These are phyloP conservation scores for Scedosporium minutisporum DNA, from an alignment of 2,329 filamentous ascomycete genomes.

Conservation along the genomic window DNA sequence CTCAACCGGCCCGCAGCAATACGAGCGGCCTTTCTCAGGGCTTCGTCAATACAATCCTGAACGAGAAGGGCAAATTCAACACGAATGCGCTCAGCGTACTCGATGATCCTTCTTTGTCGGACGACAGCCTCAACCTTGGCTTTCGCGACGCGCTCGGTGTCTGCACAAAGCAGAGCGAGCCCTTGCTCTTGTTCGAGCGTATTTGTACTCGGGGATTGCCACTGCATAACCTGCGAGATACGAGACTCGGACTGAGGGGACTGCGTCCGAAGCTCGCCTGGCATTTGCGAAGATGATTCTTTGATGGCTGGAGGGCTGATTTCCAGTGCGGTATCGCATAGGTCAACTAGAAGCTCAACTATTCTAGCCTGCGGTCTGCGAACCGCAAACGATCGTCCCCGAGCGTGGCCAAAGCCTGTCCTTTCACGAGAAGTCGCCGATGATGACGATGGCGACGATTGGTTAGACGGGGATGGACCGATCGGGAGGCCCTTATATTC, in stretches of 20 bases:
- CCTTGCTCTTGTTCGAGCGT: constrained; percentile 91
- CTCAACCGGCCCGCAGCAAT: constrained; percentile 79
- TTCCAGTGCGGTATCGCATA: constrained; percentile 92
- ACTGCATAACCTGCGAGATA: constrained; percentile 88
- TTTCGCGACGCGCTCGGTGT: constrained; percentile 76
- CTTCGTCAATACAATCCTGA: constrained; percentile 90
- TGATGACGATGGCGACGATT: constrained; percentile 61
- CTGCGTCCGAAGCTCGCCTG: constrained; percentile 78
- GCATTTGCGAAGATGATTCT: constrained; percentile 56
- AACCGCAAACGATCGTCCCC: constrained; percentile 82
- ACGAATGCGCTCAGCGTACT: constrained; percentile 92
- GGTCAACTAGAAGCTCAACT: constrained; percentile 85
- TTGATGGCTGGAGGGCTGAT: constrained; percentile 92
- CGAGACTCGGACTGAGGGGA: constrained; percentile 93
- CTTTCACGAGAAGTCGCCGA: constrained; percentile 64
- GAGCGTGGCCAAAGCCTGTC: constrained; percentile 67
- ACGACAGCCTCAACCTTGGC: constrained; percentile 90
- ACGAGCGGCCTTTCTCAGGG: constrained; percentile 77
- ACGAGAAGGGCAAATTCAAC: constrained; percentile 88
- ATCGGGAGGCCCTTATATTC: constrained; percentile 88
- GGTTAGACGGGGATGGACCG: constrained; percentile 61
- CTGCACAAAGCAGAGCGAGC: constrained; percentile 73
- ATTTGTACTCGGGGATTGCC: constrained; percentile 89
- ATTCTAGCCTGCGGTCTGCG: constrained; percentile 84
- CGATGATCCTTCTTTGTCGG: constrained; percentile 82